These are phyloP conservation scores for Xylaria sp. DNA, from an alignment of 2,329 filamentous ascomycete genomes.

Conservation along the genomic window DNA sequence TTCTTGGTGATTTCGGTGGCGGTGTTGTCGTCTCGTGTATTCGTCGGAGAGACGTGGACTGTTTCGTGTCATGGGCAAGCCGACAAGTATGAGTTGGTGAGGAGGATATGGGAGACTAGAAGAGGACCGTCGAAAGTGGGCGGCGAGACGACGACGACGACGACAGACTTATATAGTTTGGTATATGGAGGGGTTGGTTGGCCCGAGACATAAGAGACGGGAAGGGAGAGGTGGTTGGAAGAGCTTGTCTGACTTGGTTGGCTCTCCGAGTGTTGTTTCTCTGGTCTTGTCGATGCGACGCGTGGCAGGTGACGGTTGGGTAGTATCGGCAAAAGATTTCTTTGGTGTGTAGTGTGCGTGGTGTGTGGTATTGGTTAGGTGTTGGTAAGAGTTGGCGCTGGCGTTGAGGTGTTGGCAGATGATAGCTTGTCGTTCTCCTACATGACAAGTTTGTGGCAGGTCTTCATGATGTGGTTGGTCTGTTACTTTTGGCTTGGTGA, in stretches of 20 bases:
- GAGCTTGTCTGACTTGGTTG: no score
- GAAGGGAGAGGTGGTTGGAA: background rate
- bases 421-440: background rate
- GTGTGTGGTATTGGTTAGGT: slow-evolving; percentile 9
- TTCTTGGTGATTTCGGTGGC: background rate
- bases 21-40: slow-evolving; percentile 32
- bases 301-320: slow-evolving; percentile 29
- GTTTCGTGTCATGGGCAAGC: slow-evolving; percentile 40
- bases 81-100: background rate
- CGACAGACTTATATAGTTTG: background rate
- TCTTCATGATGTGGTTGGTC: background rate
- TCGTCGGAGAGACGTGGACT: slow-evolving; percentile 40
- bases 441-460: background rate
- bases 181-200: background rate
- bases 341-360: background rate
- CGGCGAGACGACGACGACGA: background rate
- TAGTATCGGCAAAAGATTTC: background rate
- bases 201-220: background rate
- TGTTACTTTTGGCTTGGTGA: background rate
- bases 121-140: background rate
- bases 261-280: background rate
- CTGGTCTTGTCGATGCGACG: slow-evolving; percentile 9
- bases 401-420: slow-evolving; percentile 12
- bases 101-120: background rate
- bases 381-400: no score